phyloP scores from a whole-genome alignment of 2,329 filamentous ascomycete genomes.

The Berkeleyomyces basicola region DNA sequence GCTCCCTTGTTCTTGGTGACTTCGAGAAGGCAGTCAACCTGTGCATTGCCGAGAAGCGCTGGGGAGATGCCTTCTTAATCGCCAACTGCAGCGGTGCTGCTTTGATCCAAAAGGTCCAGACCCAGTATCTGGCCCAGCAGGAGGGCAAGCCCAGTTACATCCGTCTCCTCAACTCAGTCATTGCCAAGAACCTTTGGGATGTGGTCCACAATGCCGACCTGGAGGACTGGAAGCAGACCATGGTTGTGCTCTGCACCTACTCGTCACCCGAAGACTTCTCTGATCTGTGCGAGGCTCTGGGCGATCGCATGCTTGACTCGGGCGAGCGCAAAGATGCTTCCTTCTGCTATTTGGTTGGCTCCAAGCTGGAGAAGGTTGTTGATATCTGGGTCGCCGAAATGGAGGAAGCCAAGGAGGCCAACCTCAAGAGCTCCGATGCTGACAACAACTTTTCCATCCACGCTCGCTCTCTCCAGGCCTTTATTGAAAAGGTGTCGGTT shows the following conservation, averaged over 20 bases:
- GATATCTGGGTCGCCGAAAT: conserved; percentile 86
- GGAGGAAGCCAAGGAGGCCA: conserved; percentile 63
- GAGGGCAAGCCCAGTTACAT: conserved; percentile 77
- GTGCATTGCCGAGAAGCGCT: conserved; percentile 71
- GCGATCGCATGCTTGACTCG: conserved; percentile 73
- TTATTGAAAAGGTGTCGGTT: conserved; percentile 96
- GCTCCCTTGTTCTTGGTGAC: conserved; percentile 72
- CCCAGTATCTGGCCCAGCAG: conserved; percentile 75
- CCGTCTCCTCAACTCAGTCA: conserved; percentile 75
- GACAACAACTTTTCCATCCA: conserved; percentile 87
- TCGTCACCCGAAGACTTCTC: conserved; percentile 82
- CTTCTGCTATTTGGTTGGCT: conserved; percentile 91
- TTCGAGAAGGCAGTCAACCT: conserved; percentile 83
- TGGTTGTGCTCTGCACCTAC: conserved; percentile 91
- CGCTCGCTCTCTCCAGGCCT: conserved; percentile 70
- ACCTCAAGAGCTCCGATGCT: conserved; percentile 48
- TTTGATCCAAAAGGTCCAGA: conserved; percentile 84
- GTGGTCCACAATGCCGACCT: conserved; percentile 92
- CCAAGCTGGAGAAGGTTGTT: conserved; percentile 94
- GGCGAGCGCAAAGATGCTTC: conserved; percentile 73
- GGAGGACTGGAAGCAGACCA: conserved; percentile 87
- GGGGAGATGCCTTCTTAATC: conserved; percentile 95
- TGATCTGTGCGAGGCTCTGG: conserved; percentile 85
- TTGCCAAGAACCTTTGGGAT: conserved; percentile 95
- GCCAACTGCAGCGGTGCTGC: conserved; percentile 91